Evolutionary conservation across 1,139 yeast genomes (phyloP), one percentile per base, ranked within the genome.

Genomic region (Nakaseomyces bracarensis): DNA sequence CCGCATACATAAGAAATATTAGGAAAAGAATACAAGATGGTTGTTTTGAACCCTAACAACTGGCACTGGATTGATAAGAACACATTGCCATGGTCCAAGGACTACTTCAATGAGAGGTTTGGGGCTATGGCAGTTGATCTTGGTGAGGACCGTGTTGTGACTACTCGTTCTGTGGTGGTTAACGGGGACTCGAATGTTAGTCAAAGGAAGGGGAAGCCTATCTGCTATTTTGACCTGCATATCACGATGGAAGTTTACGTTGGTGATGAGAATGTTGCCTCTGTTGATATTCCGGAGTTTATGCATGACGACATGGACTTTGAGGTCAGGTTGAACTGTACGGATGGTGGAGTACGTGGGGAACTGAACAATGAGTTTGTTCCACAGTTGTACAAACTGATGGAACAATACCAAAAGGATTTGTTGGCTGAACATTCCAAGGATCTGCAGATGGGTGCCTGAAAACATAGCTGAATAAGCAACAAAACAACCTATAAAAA

Each of bases 31-130:
- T 11, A 21, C 19, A 43, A 26, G 4, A 80, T 81, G 89, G 83
- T 79, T 42, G 87, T 82, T 36, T 82, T 81, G 60, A 82, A 82
- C 67, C 93, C 93, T 37, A 82, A 82, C 64, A 82, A 82, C 74
- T 82, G 91, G 93, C 91, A 82, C 67, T 82, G 93, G 91, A 79
- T 82, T 34, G 86, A 82, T 57, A 81, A 77, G 58, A 81, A 82
- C 67, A 81, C 89, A 53, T 70, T 82, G 42, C 79, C 84, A 43
- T 82, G 91, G 91, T 73, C 85, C 16, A 75, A 75, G 55, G 65
- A 65, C 10, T 82, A 81, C 57, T 68, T 82, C 48, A 63, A 69
- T 30, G 61, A 66, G 26, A 66, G 70, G 22, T 63, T 81, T 33
- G 51, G 65, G 9, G 57, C 66, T 42, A 62, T 74, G 27, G 48